Conservation (phyloP, 139 green algal genomes). For the Volvox africanus region DNA sequence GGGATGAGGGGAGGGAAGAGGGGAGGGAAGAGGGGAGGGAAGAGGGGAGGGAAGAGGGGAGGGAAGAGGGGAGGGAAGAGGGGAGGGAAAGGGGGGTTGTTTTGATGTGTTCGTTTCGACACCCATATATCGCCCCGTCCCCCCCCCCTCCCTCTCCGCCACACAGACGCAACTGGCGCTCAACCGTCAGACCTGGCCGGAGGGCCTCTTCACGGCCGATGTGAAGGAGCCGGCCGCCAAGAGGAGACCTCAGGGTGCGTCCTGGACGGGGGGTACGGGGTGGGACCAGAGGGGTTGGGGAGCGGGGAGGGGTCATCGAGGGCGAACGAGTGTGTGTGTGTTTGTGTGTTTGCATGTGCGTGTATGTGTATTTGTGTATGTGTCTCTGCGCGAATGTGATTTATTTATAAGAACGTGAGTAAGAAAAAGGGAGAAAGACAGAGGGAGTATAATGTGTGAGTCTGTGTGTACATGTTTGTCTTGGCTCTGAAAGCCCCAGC, state of each 20-base stretch:
- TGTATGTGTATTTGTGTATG: too few species aligned
- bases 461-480: neutral
- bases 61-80: too few species aligned
- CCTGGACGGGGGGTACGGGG: neutral
- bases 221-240: neutral
- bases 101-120: too few species aligned
- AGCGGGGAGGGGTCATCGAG: too few species aligned
- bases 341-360: neutral
- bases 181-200: slow-evolving; percentile 54
- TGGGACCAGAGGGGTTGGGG: too few species aligned
- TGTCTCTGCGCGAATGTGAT: too few species aligned
- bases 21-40: too few species aligned
- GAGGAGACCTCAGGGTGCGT: neutral
- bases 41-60: too few species aligned
- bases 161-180: slow-evolving; percentile 56
- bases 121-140: neutral
- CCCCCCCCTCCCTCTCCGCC: neutral
- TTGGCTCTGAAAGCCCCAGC: neutral
- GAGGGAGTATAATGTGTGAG: too few species aligned
- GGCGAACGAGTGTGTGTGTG: neutral
- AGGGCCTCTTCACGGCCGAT: slow-evolving; percentile 42
- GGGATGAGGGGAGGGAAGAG: neutral
- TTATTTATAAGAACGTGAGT: too few species aligned
- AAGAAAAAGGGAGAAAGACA: too few species aligned
- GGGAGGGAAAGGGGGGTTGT: too few species aligned